phyloP scores from a whole-genome alignment of 805 yeast genomes.

The Debaryomyces maramus region DNA sequence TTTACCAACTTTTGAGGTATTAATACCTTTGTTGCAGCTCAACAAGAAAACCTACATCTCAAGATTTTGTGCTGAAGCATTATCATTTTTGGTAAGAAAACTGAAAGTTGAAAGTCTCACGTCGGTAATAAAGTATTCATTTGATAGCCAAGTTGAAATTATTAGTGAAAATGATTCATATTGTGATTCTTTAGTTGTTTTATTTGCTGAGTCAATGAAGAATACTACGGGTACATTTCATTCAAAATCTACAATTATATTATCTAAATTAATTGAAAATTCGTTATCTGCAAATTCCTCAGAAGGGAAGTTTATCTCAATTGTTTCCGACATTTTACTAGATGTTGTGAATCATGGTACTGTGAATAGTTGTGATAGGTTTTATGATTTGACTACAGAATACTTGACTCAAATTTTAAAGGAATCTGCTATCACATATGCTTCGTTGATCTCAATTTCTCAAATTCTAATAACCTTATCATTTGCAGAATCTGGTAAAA shows the following conservation, averaged over 20 bases:
- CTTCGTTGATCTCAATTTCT: constrained; percentile 26
- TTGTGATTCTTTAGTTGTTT: constrained; percentile 54
- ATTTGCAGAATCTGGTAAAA: constrained; percentile 72
- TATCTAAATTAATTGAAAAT: constrained; percentile 45
- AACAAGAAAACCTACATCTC: constrained; percentile 62
- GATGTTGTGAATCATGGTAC: constrained; percentile 55
- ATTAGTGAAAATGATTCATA: constrained; percentile 46
- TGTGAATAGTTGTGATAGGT: constrained; percentile 43
- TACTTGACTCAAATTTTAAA: constrained; percentile 17
- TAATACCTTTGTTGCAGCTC: constrained; percentile 64
- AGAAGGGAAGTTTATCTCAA: constrained; percentile 32
- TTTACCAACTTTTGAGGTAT: constrained; percentile 62
- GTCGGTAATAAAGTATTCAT: constrained; percentile 45
- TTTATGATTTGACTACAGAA: constrained; percentile 38
- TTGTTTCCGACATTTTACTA: constrained; percentile 60
- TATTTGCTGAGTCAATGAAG: constrained; percentile 73
- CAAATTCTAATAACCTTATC: constrained; percentile 49
- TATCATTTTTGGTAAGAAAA: constrained; percentile 80
- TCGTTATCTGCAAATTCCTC: constrained; percentile 18
- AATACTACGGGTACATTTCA: constrained; percentile 73
- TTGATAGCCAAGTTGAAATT: constrained; percentile 31
- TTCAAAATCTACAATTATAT: constrained; percentile 60
- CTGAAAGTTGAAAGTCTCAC: constrained; percentile 49
- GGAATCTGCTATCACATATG: constrained; percentile 5
- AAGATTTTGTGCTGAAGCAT: constrained; percentile 86